These are phyloP conservation scores for Pachyrhizus erosus DNA, from an alignment of 306 rosid genomes.

Conservation along the genomic window DNA sequence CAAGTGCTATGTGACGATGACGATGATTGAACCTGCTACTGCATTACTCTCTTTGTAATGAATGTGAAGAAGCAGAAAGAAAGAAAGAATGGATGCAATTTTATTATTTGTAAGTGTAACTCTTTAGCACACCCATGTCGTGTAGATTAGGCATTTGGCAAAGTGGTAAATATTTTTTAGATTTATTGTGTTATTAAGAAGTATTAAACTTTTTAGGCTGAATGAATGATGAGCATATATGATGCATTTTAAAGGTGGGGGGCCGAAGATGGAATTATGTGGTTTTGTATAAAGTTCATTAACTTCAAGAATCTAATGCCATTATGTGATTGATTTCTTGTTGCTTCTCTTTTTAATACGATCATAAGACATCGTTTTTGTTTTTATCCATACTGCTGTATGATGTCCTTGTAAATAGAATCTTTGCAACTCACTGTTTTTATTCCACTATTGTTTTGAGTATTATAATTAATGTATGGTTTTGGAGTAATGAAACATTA, in stretches of 20 bases:
- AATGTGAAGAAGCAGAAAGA: too few relatives aligned
- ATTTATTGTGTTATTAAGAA: constrained; percentile 40
- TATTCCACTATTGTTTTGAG: background rate
- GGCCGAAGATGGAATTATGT: constrained; percentile 28
- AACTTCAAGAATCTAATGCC: constrained; percentile 19
- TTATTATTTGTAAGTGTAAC: constrained; percentile 37
- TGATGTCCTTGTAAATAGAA: background rate
- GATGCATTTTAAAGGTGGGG: constrained; percentile 34
- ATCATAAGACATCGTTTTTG: background rate
- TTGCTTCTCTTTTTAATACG: background rate
- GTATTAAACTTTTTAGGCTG: constrained; percentile 19
- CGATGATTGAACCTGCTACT: background rate
- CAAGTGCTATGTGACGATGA: constrained; percentile 56
- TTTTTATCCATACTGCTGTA: background rate
- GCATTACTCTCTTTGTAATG: background rate
- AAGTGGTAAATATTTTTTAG: constrained; percentile 46
- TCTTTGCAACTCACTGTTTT: background rate
- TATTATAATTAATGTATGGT: background rate
- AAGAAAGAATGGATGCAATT: background rate
- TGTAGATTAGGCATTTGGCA: constrained; percentile 47
- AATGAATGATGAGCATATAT: background rate
- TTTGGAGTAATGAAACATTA: background rate
- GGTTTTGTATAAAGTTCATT: constrained; percentile 36
- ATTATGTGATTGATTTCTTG: constrained; percentile 26
- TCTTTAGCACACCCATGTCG: constrained; percentile 36